Evolutionary conservation across 352 stramenopile genomes (phyloP).

Genomic region (Phytophthora crassamura): DNA sequence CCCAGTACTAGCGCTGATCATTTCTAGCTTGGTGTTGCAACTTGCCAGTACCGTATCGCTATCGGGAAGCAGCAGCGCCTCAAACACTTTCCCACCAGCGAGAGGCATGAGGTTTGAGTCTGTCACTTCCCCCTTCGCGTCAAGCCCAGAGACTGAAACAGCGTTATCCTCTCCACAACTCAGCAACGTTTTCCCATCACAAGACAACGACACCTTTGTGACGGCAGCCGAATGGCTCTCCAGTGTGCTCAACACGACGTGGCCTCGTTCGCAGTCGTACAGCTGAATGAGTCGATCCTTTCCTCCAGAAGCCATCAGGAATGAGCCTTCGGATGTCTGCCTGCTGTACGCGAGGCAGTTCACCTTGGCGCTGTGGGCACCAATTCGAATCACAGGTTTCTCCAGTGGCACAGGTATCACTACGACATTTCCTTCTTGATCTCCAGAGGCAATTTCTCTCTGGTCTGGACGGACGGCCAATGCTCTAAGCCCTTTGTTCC

Average conservation of each 20-base stretch:
- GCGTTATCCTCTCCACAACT: slow-evolving; percentile 77
- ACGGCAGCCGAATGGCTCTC: slow-evolving; percentile 84
- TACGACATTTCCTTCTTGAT: slow-evolving; percentile 73
- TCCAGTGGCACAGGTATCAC: slow-evolving; percentile 56
- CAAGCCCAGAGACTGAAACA: slow-evolving; percentile 67
- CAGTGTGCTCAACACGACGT: slow-evolving; percentile 56
- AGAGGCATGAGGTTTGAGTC: slow-evolving; percentile 63
- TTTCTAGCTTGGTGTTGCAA: slow-evolving; percentile 85
- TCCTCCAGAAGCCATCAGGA: slow-evolving; percentile 75
- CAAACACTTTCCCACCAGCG: slow-evolving; percentile 75
- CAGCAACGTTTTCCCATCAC: slow-evolving; percentile 69
- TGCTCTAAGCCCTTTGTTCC: slow-evolving; percentile 51
- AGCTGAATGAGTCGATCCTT: slow-evolving; percentile 86
- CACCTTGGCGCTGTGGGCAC: slow-evolving; percentile 77
- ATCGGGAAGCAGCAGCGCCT: slow-evolving; percentile 75
- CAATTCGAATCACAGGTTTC: slow-evolving; percentile 44
- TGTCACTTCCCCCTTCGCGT: slow-evolving; percentile 41
- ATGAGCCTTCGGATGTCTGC: slow-evolving; percentile 14
- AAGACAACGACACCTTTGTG: slow-evolving; percentile 69
- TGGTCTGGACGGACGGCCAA: slow-evolving; percentile 62
- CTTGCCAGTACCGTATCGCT: slow-evolving; percentile 71
- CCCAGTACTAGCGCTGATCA: slow-evolving; percentile 64
- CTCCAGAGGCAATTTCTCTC: slow-evolving; percentile 71
- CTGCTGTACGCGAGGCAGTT: slow-evolving; percentile 67
- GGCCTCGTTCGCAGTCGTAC: slow-evolving; percentile 61